Base-by-base conservation (phyloP, 257 asterid species). In the Petunia secreta region DNA sequence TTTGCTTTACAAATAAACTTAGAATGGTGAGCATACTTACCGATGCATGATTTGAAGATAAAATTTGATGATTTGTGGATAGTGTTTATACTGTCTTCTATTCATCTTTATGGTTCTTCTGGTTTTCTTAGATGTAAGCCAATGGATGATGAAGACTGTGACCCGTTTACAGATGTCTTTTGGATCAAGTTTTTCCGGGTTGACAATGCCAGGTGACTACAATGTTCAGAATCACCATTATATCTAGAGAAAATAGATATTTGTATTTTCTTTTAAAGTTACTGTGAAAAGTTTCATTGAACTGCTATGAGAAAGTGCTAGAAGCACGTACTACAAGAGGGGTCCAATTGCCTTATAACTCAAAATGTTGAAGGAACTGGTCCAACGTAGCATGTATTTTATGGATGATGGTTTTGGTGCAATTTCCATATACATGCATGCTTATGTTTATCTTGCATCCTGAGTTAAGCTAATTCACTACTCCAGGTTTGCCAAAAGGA, bases 61-160 rank as follows among this genome's bases (percentile, higher is more conserved):
- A 34, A 34, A 34, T 13, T 73, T 52, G 57, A 52, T 10, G 57
- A 52, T 52, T 2, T 52, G 9, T 8, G 57, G 62, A 44, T 48
- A 11, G 62, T 10, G 77, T 73, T 34, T 34, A 73, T 73, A 50
- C 15, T 73, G 46, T 73, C 77, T 36, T 73, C 11, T 66, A 60
- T 65, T 44, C 52, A 5, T 63, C 46, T 11, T 38, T 43, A 6
- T 67, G 2, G n/a, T 75, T 15, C 57, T 77, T 25, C 52, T 55
- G 76, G 25, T 75, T 65, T 82, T 66, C 79, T 79, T 81, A 93
- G 97, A 82, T 95, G 98, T 85, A 93, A 93, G 85, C 97, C 98
- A 6, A 92, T 95, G 98, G 98, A 95, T 79, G 98, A 85, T 1
- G 99, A 92, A 84, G 99, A 95, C 7, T 93, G 98, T 77, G 96